A percentile compares a stretch with the other conserved stretches of the same genome.
phyloP scores from a whole-genome alignment of 768 basidiomycete genomes.

The Lentinula detonsa region DNA sequence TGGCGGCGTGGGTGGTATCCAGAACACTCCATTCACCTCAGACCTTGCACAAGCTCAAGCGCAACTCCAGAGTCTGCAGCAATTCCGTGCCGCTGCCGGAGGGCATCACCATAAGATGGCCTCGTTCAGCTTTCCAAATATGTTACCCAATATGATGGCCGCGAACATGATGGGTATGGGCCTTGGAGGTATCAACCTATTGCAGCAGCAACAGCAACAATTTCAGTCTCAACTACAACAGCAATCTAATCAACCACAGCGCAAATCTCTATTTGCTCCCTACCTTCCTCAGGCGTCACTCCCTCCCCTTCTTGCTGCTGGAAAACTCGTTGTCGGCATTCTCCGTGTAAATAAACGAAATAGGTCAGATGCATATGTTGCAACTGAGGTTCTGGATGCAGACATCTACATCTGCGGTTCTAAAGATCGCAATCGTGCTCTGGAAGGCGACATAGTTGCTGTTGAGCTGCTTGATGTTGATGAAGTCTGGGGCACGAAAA shows the following conservation, averaged over 20 bases:
- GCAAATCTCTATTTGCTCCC: conserved; percentile 97
- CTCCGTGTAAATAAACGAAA: conserved; percentile 98
- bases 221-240: conserved; percentile 96
- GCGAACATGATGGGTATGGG: conserved; percentile 93
- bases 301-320: conserved; percentile 92
- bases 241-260: conserved; percentile 85
- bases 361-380: conserved; percentile 96
- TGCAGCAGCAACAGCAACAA: conserved; percentile 91
- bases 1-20: conserved; percentile 66
- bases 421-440: conserved; percentile 95
- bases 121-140: conserved; percentile 96
- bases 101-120: conserved; percentile 97
- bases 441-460: conserved; percentile 98
- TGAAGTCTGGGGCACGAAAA: conserved; percentile 98
- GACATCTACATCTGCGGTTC: conserved; percentile 99
- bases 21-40: conserved; percentile 61
- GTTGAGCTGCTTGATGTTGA: conserved; percentile 97
- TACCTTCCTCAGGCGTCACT: conserved; percentile 97
- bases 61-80: conserved; percentile 91
- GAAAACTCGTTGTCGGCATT: conserved; percentile 96
- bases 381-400: conserved; percentile 95
- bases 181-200: conserved; percentile 73
- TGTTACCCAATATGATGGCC: conserved; percentile 96
- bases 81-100: conserved; percentile 92
- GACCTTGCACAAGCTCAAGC: conserved; percentile 97